Evolutionary conservation across 495 filamentous ascomycete species (phyloP).

Genomic region (Xylaria palmicola): DNA sequence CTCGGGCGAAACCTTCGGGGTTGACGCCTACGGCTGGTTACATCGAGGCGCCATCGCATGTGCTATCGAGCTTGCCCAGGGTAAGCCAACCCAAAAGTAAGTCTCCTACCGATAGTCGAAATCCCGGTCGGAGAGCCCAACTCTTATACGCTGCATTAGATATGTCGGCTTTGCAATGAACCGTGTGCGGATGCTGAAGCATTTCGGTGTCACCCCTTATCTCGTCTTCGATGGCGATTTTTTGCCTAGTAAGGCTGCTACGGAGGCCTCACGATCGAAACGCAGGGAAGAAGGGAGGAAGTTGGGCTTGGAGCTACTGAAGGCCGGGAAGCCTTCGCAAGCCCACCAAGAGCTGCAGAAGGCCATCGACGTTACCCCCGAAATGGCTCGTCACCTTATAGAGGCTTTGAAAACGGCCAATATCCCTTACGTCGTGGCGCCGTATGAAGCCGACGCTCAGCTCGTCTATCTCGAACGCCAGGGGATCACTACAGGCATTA

Average conservation of each 20-base stretch:
- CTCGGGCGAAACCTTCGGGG: slow-evolving; percentile 80
- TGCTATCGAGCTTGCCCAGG: slow-evolving; percentile 85
- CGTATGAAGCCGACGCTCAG: slow-evolving; percentile 97
- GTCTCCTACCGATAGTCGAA: slow-evolving; percentile 19
- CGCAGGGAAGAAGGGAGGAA: slow-evolving; percentile 72
- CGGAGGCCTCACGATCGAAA: slow-evolving; percentile 69
- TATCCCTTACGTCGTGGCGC: slow-evolving; percentile 88
- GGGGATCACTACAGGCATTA: slow-evolving; percentile 78
- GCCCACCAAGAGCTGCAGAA: slow-evolving; percentile 90
- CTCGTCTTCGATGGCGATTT: slow-evolving; percentile 96
- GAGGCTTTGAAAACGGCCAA: slow-evolving; percentile 80
- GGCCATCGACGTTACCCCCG: slow-evolving; percentile 90
- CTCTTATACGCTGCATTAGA: slow-evolving; percentile 42
- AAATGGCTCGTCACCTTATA: slow-evolving; percentile 91
- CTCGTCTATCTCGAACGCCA: slow-evolving; percentile 88
- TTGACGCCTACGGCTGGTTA: slow-evolving; percentile 98
- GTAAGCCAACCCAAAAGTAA: slow-evolving; percentile 83
- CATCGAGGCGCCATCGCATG: slow-evolving; percentile 91
- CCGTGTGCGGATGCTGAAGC: slow-evolving; percentile 86
- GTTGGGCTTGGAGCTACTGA: slow-evolving; percentile 73
- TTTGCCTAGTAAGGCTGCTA: slow-evolving; percentile 92
- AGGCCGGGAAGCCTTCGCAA: slow-evolving; percentile 73
- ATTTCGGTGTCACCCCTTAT: slow-evolving; percentile 90
- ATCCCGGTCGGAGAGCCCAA: background rate
- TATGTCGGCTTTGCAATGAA: slow-evolving; percentile 90